Percentiles rank a stretch among this genome's conserved stretches.
Evolutionary conservation across 208 protist species (phyloP).

Genomic region (Trypanosoma boissoni): DNA sequence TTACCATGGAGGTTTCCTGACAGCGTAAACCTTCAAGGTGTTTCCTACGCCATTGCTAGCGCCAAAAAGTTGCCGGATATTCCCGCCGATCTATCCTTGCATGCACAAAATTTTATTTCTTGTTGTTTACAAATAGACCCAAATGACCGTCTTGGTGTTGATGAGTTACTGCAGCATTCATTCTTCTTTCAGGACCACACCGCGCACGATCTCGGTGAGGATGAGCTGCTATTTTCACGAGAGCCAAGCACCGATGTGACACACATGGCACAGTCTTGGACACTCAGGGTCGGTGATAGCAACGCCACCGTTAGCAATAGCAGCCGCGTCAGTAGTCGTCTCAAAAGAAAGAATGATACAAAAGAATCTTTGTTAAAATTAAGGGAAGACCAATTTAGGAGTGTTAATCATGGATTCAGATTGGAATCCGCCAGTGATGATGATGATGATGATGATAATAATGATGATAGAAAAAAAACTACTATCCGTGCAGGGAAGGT

Average conservation of each 20-base stretch:
- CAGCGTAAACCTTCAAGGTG: conserved; percentile 46
- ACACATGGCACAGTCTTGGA: conserved; percentile 16
- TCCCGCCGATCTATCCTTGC: conserved; percentile 42
- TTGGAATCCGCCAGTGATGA: conserved; percentile 31
- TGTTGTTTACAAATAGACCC: conserved; percentile 61
- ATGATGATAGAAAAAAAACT: background rate
- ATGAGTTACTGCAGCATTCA: conserved; percentile 67
- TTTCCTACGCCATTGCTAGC: conserved; percentile 62
- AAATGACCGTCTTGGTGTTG: conserved; percentile 47
- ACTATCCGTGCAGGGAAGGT: background rate
- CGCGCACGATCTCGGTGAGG: conserved; percentile 32
- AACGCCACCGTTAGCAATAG: too few relatives aligned
- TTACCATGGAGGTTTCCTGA: conserved; percentile 64
- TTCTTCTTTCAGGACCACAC: conserved; percentile 62
- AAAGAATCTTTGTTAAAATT: too few relatives aligned
- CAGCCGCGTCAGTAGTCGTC: background rate
- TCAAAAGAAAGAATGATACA: background rate
- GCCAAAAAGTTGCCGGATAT: conserved; percentile 58
- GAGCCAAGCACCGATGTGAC: conserved; percentile 25
- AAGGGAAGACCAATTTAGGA: too few relatives aligned
- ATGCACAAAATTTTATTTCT: conserved; percentile 66
- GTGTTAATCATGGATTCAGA: conserved; percentile 14
- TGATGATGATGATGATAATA: conserved; percentile 19
- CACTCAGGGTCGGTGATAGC: conserved; percentile 28
- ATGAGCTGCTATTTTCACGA: conserved; percentile 40